phyloP scores from a whole-genome alignment of 495 filamentous ascomycete species.

The Oidiodendron maius region DNA sequence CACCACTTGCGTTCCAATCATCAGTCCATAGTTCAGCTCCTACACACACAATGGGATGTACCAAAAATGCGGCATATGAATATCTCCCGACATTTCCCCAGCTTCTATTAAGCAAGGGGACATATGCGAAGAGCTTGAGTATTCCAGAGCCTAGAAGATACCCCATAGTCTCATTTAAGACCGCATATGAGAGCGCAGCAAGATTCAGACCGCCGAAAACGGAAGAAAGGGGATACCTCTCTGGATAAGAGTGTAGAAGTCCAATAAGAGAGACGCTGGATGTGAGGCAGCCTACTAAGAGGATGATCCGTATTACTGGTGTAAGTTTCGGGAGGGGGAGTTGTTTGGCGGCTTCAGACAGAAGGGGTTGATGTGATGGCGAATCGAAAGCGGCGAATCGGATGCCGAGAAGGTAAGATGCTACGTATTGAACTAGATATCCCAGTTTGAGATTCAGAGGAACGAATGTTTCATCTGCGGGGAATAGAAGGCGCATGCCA shows the following conservation, averaged over 20 bases:
- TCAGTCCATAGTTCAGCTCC: not conserved
- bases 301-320: not conserved
- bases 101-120: not conserved
- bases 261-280: not conserved
- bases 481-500: slow-evolving; percentile 4
- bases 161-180: slow-evolving; percentile 11
- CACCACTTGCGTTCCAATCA: not conserved
- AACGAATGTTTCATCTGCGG: not conserved
- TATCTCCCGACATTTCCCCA: slow-evolving; percentile 3
- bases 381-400: not conserved
- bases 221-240: not conserved
- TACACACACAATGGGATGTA: slow-evolving; percentile 6
- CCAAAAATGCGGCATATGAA: slow-evolving; percentile 10
- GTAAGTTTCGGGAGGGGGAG: not conserved
- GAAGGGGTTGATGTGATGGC: no score
- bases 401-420: slow-evolving; percentile 6
- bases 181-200: not conserved
- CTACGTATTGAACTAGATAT: slow-evolving; percentile 12
- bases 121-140: not conserved
- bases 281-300: not conserved
- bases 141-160: not conserved
- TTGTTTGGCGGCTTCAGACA: not conserved
- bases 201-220: not conserved
- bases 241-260: not conserved
- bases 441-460: slow-evolving; percentile 6